Base-by-base conservation (phyloP, 768 basidiomycete species). In the Podaxis carcinomalis region DNA sequence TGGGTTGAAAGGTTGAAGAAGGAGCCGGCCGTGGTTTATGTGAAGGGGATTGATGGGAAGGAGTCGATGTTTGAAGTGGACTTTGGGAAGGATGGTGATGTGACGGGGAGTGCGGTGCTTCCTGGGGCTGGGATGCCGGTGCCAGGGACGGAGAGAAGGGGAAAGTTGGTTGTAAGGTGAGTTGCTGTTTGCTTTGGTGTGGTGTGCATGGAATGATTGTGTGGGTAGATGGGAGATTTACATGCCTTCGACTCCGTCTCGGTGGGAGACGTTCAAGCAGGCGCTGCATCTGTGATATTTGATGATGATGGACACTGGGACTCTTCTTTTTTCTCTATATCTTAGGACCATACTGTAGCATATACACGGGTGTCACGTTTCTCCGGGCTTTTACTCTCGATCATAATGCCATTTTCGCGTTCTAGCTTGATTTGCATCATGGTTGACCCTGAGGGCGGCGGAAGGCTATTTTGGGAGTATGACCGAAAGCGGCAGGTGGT, bases 41-140 rank as follows among this genome's bases (percentile, higher is more conserved):
- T 88, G 57, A 71, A 73, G 44, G 85, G 85, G 1, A 73, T 90
- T 62, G 83, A 87, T 59, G 85, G 84, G 16, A 74, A 83, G 63
- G 75, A 80, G 46, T 73, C 84, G 40, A 69, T 71, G 3, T 71
- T 87, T 40, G 69, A 73, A 39, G 78, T 89, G 57, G 83, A 87
- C 58, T 80, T 80, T 63, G 77, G 79, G 44, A 76, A 79, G 64
- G 81, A 83, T 63, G 78, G 77, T 65, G 73, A 72, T 3, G 73
- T 82, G 52, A 79, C 76, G 54, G 86, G 85, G 13, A 77, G 79
- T 59, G 70, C 79, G 42, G 73, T 78, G 37, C 73, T 87, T 56
- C 76, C 76, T 66, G 85, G 83, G 37, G 84, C 81, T 56, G 88
- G 88, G 23, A 89, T 90, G 88, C 86, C 86, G 35, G 74, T 85